These are phyloP conservation scores for Crepidotus sp. DNA, from an alignment of 1,284 basidiomycete species.

Conservation along the genomic window DNA sequence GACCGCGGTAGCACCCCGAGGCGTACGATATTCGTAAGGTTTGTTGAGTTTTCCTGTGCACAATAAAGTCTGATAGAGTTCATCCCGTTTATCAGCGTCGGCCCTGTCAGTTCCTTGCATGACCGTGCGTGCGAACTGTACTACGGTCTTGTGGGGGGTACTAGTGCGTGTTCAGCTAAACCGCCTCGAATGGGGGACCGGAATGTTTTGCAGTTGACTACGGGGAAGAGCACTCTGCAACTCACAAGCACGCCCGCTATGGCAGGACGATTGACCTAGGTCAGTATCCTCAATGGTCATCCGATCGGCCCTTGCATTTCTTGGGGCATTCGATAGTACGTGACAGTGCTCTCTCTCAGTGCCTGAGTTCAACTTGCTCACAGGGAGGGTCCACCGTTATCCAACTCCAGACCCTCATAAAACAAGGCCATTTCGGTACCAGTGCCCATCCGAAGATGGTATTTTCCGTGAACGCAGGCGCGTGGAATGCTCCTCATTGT, in stretches of 20 bases:
- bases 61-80: neutral
- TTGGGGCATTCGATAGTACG: conserved; percentile 46
- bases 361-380: neutral
- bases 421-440: conserved; percentile 34
- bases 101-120: conserved; percentile 46
- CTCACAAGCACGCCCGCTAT: conserved; percentile 31
- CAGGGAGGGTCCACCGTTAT: conserved; percentile 44
- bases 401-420: conserved; percentile 38
- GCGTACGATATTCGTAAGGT: conserved; percentile 33
- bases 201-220: conserved; percentile 18
- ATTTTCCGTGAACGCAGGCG: conserved; percentile 36
- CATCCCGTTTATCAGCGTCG: conserved; percentile 23
- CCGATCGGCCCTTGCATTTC: conserved; percentile 38
- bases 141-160: conserved; percentile 42
- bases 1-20: conserved; percentile 19
- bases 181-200: conserved; percentile 14
- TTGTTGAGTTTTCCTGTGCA: conserved; percentile 12
- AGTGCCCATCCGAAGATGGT: conserved; percentile 36
- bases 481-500: conserved; percentile 4
- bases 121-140: conserved; percentile 53
- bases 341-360: neutral
- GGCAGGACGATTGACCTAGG: conserved; percentile 34
- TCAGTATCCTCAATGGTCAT: conserved; percentile 44
- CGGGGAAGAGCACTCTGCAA: conserved; percentile 10
- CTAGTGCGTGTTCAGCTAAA: conserved; percentile 25